A percentile compares a stretch with the other conserved stretches of the same genome.
phyloP scores from a whole-genome alignment of 139 green algal species.

The Tetraselmis striata region DNA sequence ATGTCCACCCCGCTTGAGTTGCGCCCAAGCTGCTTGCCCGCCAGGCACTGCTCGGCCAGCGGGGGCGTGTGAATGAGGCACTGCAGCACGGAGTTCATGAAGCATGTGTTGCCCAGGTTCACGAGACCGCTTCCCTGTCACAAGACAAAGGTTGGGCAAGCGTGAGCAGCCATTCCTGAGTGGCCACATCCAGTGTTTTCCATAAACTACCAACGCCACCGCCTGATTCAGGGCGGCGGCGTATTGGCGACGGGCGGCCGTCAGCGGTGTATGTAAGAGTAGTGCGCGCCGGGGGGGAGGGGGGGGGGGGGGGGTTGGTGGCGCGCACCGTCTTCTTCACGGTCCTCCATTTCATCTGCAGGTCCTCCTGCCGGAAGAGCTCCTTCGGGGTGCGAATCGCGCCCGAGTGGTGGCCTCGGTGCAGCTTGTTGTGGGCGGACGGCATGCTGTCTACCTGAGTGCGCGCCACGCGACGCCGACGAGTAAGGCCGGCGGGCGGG shows the following conservation, averaged over 20 bases:
- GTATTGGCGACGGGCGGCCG: too few relatives aligned
- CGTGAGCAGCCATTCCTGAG: too few relatives aligned
- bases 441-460: neutral
- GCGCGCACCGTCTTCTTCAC: conserved; percentile 41
- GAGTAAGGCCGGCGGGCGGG: neutral
- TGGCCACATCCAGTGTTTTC: too few relatives aligned
- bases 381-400: conserved; percentile 17
- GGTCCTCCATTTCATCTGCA: conserved; percentile 45
- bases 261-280: too few relatives aligned
- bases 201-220: conserved; percentile 3
- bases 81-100: conserved; percentile 96
- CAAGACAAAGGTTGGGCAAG: too few relatives aligned
- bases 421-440: conserved; percentile 3
- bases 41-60: conserved; percentile 70
- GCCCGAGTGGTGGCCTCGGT: neutral
- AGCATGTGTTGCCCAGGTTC: conserved; percentile 98
- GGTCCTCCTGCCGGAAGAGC: conserved; percentile 39
- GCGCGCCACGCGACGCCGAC: neutral
- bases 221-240: too few relatives aligned
- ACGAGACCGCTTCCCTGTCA: conserved; percentile 77
- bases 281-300: too few relatives aligned
- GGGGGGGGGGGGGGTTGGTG: too few relatives aligned
- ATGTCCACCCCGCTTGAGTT: conserved; percentile 35
- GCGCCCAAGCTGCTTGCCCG: conserved; percentile 2
- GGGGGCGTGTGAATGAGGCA: conserved; percentile 85